Evolutionary conservation across 1,139 yeast species (phyloP).

Genomic region (Geotrichum cucujoidarum): DNA sequence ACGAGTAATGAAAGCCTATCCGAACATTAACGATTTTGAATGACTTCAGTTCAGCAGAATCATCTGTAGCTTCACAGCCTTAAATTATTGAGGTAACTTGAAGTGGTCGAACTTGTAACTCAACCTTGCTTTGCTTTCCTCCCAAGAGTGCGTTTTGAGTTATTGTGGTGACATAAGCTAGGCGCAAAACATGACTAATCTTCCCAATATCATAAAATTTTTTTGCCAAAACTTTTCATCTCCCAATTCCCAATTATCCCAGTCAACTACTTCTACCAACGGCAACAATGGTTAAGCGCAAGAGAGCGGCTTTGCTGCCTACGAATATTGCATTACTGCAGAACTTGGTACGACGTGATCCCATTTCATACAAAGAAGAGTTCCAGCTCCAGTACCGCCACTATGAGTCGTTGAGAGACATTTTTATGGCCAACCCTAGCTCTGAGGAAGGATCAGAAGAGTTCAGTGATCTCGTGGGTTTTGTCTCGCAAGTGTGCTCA

Average conservation of each 20-base stretch:
- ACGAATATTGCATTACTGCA: conserved; percentile 87
- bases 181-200: background rate
- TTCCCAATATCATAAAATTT: background rate
- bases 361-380: conserved; percentile 87
- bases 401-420: conserved; percentile 83
- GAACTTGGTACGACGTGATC: conserved; percentile 88
- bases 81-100: no score
- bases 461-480: conserved; percentile 80
- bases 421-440: conserved; percentile 58
- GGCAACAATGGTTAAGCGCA: conserved; percentile 65
- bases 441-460: conserved; percentile 59
- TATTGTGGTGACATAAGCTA: background rate
- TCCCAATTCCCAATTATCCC: background rate
- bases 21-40: no score
- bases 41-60: no score
- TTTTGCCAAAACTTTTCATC: conserved; percentile 2
- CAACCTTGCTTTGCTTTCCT: no score
- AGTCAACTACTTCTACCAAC: background rate
- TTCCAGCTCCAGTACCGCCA: conserved; percentile 88
- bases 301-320: conserved; percentile 89
- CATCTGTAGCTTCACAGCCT: no score
- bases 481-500: conserved; percentile 83
- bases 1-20: no score
- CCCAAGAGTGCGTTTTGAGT: no score
- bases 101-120: no score